phyloP scores from a whole-genome alignment of 1,139 yeast species.

The Ogataea hybrid region DNA sequence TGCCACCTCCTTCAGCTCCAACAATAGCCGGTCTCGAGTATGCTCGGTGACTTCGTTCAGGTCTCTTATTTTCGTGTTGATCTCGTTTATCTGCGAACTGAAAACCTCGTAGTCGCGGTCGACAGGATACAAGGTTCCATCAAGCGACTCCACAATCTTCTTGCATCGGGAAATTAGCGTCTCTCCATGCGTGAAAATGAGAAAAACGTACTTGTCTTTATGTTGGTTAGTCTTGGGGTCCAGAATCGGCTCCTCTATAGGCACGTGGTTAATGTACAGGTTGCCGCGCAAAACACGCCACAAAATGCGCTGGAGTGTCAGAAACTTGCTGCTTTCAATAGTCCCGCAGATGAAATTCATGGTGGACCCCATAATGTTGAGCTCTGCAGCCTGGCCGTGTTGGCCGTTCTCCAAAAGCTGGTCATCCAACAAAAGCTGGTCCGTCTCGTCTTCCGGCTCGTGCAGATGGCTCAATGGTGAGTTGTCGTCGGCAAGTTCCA shows the following conservation, averaged over 20 bases:
- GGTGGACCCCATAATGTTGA: conserved; percentile 32
- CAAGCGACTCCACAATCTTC: conserved; percentile 79
- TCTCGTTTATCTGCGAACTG: conserved; percentile 57
- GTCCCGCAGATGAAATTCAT: conserved; percentile 75
- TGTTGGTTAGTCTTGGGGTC: conserved; percentile 50
- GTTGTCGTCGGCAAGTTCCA: conserved; percentile 27
- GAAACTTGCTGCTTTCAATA: conserved; percentile 67
- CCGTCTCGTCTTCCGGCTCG: conserved; percentile 26
- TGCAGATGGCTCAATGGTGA: conserved; percentile 28
- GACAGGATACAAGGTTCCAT: conserved; percentile 71
- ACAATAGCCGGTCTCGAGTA: conserved; percentile 65
- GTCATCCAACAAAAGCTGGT: conserved; percentile 30
- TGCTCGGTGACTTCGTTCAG: conserved; percentile 58
- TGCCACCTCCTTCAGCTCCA: conserved; percentile 77
- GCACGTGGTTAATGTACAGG: conserved; percentile 69
- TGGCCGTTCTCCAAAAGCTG: conserved; percentile 23
- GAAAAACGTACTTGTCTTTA: conserved; percentile 69
- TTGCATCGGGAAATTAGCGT: conserved; percentile 63
- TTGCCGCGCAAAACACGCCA: conserved; percentile 83
- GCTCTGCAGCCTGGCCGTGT: conserved; percentile 17
- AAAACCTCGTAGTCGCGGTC: conserved; percentile 55
- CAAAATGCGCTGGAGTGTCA: conserved; percentile 76
- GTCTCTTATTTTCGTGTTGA: conserved; percentile 52
- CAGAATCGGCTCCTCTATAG: conserved; percentile 56
- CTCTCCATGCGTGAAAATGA: conserved; percentile 87